A percentile compares a stretch with the other conserved stretches of the same genome.
These are phyloP conservation scores for Cucurbita maxima DNA, from an alignment of 306 rosid species.

Conservation along the genomic window DNA sequence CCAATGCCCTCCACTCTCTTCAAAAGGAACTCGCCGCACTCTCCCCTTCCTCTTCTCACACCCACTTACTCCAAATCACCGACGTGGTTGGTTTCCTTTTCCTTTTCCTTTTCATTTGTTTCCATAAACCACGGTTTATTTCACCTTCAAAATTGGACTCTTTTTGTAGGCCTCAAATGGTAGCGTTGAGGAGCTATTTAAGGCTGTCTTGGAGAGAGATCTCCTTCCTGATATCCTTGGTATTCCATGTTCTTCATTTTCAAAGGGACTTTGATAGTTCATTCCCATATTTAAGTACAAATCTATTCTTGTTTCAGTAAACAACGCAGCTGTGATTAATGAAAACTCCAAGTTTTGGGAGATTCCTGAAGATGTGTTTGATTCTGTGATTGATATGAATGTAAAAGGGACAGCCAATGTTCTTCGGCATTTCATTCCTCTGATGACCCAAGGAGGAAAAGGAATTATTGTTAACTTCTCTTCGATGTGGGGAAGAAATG, in stretches of 20 bases:
- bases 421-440: not conserved
- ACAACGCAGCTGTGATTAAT: not conserved
- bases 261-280: no score
- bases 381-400: not conserved
- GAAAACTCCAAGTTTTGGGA: not conserved
- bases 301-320: not conserved
- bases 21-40: no score
- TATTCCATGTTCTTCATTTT: not conserved
- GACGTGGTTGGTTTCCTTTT: no score
- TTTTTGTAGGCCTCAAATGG: slow-evolving; percentile 29
- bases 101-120: no score
- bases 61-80: no score
- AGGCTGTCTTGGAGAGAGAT: slow-evolving; percentile 25
- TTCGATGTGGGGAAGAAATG: not conserved
- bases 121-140: no score
- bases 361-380: not conserved
- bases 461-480: not conserved
- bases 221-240: slow-evolving; percentile 54
- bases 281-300: no score
- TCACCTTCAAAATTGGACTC: no score
- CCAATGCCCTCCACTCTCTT: no score
- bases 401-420: not conserved
- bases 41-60: no score
- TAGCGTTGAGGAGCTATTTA: slow-evolving; percentile 39
- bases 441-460: not conserved